These are phyloP conservation scores for Raffaelea arxii DNA, from an alignment of 2,329 filamentous ascomycete genomes.

Conservation along the genomic window DNA sequence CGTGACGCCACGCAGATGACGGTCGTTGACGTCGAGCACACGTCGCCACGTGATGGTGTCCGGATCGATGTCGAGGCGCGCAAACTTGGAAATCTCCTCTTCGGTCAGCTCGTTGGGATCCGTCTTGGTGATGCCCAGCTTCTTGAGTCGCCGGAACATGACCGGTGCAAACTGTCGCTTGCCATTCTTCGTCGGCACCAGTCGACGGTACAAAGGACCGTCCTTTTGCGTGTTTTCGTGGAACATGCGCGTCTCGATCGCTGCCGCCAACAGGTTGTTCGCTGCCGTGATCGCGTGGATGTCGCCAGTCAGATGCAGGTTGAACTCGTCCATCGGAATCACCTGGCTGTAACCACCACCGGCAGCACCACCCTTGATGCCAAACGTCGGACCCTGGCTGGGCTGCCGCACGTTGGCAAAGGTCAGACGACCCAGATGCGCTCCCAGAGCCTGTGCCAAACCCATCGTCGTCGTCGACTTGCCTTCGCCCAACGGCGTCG, in stretches of 20 bases:
- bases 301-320: conserved; percentile 92
- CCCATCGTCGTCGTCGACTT: conserved; percentile 98
- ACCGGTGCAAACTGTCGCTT: conserved; percentile 77
- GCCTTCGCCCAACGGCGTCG: conserved; percentile 90
- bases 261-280: conserved; percentile 92
- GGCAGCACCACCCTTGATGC: conserved; percentile 96
- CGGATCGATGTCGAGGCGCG: conserved; percentile 91
- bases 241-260: conserved; percentile 96
- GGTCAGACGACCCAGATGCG: conserved; percentile 74
- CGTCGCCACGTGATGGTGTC: conserved; percentile 96
- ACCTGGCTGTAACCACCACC: conserved; percentile 98
- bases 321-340: conserved; percentile 99
- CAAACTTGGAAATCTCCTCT: conserved; percentile 81
- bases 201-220: conserved; percentile 71
- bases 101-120: conserved; percentile 82
- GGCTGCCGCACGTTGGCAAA: conserved; percentile 98
- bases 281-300: conserved; percentile 96
- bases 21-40: conserved; percentile 94
- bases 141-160: conserved; percentile 89
- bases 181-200: conserved; percentile 85
- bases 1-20: conserved; percentile 81
- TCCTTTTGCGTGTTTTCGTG: conserved; percentile 95
- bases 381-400: conserved; percentile 94
- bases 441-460: conserved; percentile 83
- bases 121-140: conserved; percentile 92